Conservation (phyloP, 2,329 filamentous ascomycete genomes). For the Verticillium isaacii region DNA sequence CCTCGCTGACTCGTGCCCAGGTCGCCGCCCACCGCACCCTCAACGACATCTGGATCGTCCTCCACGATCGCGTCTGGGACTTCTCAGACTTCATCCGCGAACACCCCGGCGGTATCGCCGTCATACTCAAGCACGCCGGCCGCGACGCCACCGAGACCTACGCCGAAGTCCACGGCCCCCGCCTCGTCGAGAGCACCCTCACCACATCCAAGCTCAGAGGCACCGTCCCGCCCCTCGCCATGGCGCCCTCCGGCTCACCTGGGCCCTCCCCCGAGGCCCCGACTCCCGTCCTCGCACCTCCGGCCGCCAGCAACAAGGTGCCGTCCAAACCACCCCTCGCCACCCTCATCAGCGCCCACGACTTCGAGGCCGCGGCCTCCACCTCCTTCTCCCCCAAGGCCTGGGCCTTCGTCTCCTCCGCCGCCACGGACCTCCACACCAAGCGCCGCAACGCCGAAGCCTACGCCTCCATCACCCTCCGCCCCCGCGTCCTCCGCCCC, state of each 20-base stretch:
- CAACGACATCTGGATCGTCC: conserved; percentile 59
- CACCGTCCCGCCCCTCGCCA: conserved; percentile 21
- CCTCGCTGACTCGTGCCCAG: conserved; percentile 35
- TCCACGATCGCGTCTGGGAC: conserved; percentile 62
- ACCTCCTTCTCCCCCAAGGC: conserved; percentile 54
- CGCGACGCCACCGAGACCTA: conserved; percentile 49
- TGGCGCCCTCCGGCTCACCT: conserved; percentile 25
- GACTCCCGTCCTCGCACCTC: neutral
- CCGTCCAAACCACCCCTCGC: conserved; percentile 40
- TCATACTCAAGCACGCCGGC: conserved; percentile 47
- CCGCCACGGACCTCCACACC: conserved; percentile 57
- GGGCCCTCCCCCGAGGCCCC: conserved; percentile 21
- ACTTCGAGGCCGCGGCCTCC: conserved; percentile 55
- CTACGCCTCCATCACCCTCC: conserved; percentile 53
- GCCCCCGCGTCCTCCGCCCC: conserved; percentile 53
- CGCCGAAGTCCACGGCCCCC: conserved; percentile 43
- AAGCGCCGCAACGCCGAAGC: conserved; percentile 49
- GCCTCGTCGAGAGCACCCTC: conserved; percentile 33
- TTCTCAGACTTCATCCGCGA: conserved; percentile 54
- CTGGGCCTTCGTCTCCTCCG: conserved; percentile 67
- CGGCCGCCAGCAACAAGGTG: neutral
- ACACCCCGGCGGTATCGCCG: conserved; percentile 30
- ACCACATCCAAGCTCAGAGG: conserved; percentile 43
- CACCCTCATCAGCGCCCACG: conserved; percentile 52
- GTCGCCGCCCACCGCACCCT: conserved; percentile 40